Base-by-base conservation (phyloP, 805 yeast species). In the Monosporozyma unispora region DNA sequence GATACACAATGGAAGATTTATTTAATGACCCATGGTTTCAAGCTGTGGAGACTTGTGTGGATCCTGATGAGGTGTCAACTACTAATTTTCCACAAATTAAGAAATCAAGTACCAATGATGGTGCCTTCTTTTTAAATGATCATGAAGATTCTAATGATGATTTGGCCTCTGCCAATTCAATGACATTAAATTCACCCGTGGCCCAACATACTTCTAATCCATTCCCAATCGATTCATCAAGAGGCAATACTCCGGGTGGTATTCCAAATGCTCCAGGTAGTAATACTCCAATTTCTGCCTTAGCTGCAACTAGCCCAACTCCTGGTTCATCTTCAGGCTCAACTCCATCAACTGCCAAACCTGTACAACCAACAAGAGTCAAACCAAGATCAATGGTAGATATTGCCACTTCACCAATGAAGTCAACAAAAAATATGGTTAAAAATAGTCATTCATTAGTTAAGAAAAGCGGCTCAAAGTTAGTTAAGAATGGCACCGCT, bases 1-100 rank as follows among this genome's bases (percentile, higher is more conserved):
- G 95, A 52, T 79, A 80, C 59, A 71, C 76, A 11, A 57, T 85
- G 53, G 72, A 75, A 0, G 71, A 74, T 18, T 65, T 85, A 28
- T 79, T 81, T 52, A 60, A 71, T 3, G 89, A 84, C 56, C 80
- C 83, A 6, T 84, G 85, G 81, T 84, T 84, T 59, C 68, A 64
- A 27, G 54, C 67, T 4, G 69, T 83, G 46, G 84, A 79, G 54
- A 78, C 79, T 69, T 84, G 91, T 61, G 62, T 62, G 33, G 63
- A 58, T 19, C 57, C 60, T 1, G 48, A 53, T 37, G 64, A 58
- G 28, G 55, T 52, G 5, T 50, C 51, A 35, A 33, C 42, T 3
- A 48, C 55, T 12, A 56, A 54, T 25, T 45, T 46, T 14, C 69
- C 69, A 8, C 61, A 58, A 21, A 49, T 65, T 14, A 57, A 57